phyloP scores from a whole-genome alignment of 768 basidiomycete species.

The Lactarius hatsudake region DNA sequence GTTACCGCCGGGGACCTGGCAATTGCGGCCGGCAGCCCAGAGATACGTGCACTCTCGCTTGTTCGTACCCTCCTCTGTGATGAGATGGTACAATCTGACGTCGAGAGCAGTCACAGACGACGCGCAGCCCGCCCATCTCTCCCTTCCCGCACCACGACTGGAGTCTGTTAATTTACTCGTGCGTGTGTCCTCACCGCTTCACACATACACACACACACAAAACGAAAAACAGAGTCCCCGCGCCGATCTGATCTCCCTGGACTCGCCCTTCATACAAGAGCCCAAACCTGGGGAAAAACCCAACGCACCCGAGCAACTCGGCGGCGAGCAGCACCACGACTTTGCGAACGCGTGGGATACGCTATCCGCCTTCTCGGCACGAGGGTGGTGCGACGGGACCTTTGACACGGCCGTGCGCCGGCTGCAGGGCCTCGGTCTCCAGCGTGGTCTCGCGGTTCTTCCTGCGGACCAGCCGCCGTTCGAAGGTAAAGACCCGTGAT shows the following conservation, averaged over 20 bases:
- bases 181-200: background rate
- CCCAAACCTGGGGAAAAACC: conserved; percentile 26
- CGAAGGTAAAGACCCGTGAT: conserved; percentile 44
- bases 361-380: conserved; percentile 40
- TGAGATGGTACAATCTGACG: background rate
- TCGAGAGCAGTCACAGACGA: background rate
- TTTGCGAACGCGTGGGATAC: conserved; percentile 61
- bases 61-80: conserved; percentile 16
- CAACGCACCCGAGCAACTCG: conserved; percentile 7
- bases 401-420: conserved; percentile 53
- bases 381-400: conserved; percentile 69
- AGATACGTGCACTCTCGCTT: conserved; percentile 20
- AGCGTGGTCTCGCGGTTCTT: conserved; percentile 45
- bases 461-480: conserved; percentile 57
- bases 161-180: conserved; percentile 4
- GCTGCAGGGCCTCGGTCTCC: conserved; percentile 47
- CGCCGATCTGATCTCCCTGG: conserved; percentile 68
- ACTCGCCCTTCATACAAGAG: conserved; percentile 64
- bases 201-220: background rate
- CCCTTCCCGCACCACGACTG: conserved; percentile 17
- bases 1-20: conserved; percentile 28
- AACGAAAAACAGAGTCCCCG: conserved; percentile 33
- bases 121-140: conserved; percentile 9
- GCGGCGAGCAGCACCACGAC: conserved; percentile 34
- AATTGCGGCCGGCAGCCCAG: conserved; percentile 27